Percentiles rank a stretch among this genome's conserved stretches.
phyloP scores from a whole-genome alignment of 306 rosid genomes.

The Fagus sylvatica region DNA sequence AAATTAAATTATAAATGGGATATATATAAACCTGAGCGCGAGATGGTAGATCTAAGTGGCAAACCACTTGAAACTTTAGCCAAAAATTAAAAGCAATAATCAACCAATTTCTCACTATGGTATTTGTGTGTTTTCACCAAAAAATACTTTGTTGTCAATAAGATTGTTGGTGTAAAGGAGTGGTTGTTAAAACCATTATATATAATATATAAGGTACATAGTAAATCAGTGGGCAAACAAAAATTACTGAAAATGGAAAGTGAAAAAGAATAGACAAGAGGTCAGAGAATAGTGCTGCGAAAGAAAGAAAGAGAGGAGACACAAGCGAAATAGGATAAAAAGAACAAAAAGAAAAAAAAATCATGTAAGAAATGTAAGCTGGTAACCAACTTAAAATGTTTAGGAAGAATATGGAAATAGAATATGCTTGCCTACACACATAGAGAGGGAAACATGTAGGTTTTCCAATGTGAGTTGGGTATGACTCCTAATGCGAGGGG shows the following conservation, averaged over 20 bases:
- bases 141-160: conserved; percentile 6
- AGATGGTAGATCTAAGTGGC: too few species aligned
- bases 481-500: conserved; percentile 30
- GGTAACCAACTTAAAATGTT: conserved; percentile 2
- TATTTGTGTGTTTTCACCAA: conserved; percentile 34
- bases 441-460: conserved; percentile 28
- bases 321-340: not conserved
- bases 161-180: conserved; percentile 21
- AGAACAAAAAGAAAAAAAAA: not conserved
- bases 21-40: too few species aligned
- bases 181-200: not conserved
- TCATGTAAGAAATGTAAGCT: not conserved
- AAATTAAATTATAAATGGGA: too few species aligned
- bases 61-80: not conserved
- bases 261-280: too few species aligned
- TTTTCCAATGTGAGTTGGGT: conserved; percentile 35
- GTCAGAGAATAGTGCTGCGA: not conserved
- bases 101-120: conserved; percentile 27
- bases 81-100: conserved; percentile 5
- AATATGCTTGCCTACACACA: conserved; percentile 3
- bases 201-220: too few species aligned
- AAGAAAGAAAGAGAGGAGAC: not conserved
- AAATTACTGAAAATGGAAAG: too few species aligned
- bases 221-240: too few species aligned
- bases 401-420: not conserved